phyloP scores from a whole-genome alignment of 208 protist genomes.

The Leishmania braziliensis region DNA sequence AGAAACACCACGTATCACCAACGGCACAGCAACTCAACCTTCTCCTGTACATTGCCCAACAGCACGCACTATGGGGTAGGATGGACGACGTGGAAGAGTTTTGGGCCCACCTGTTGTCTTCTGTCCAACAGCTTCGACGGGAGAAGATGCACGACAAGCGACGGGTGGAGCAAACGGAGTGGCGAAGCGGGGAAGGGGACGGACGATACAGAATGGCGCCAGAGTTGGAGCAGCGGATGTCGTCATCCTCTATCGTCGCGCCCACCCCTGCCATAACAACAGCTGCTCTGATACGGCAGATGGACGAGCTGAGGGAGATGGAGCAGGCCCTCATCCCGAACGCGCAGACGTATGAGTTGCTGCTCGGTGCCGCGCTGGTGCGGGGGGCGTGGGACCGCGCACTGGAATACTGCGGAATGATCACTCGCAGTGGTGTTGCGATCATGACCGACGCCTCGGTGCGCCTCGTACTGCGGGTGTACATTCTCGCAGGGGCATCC shows the following conservation, averaged over 20 bases:
- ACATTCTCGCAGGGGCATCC: slow-evolving; percentile 15
- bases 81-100: slow-evolving; percentile 56
- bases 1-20: slow-evolving; percentile 55
- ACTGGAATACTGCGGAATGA: slow-evolving; percentile 55
- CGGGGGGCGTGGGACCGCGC: slow-evolving; percentile 50
- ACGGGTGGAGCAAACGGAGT: not conserved
- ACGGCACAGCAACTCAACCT: slow-evolving; percentile 78
- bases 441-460: slow-evolving; percentile 45
- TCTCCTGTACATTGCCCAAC: slow-evolving; percentile 54
- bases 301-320: slow-evolving; percentile 36
- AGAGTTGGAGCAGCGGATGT: not conserved
- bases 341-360: slow-evolving; percentile 64
- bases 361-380: slow-evolving; percentile 55
- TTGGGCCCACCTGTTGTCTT: slow-evolving; percentile 47
- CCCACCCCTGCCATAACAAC: not conserved
- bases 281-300: slow-evolving; percentile 2
- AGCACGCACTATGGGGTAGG: slow-evolving; percentile 52
- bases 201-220: not conserved
- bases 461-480: slow-evolving; percentile 47
- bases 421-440: slow-evolving; percentile 30
- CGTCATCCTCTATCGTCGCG: not conserved
- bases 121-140: slow-evolving; percentile 27
- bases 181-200: not conserved
- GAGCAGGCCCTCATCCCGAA: slow-evolving; percentile 53
- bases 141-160: slow-evolving; percentile 26